These are phyloP conservation scores for Cercospora beticola DNA, from an alignment of 2,329 filamentous ascomycete genomes.

Conservation along the genomic window DNA sequence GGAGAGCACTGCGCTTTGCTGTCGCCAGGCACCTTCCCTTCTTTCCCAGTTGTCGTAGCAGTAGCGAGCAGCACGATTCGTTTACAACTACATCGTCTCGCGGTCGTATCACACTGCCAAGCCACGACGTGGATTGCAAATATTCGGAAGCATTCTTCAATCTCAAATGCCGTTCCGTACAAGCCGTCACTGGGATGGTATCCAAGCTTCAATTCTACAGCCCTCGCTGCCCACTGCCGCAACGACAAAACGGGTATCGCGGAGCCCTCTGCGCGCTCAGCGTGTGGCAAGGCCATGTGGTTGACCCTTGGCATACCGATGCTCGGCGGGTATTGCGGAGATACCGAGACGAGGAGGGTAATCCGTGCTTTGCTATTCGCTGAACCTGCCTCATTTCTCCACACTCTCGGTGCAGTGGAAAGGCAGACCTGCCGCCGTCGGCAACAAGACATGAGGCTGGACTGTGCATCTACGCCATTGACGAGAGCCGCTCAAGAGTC, in stretches of 20 bases:
- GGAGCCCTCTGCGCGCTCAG: background rate
- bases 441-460: constrained; percentile 14
- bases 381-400: constrained; percentile 8
- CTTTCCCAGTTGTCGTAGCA: background rate
- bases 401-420: constrained; percentile 16
- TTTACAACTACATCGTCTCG: background rate
- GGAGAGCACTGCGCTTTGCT: background rate
- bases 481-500: constrained; percentile 2
- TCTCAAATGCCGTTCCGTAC: background rate
- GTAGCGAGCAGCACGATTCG: background rate
- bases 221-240: background rate
- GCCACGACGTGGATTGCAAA: background rate
- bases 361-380: constrained; percentile 5
- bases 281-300: background rate
- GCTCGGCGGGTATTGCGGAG: constrained; percentile 16
- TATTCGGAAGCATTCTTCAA: background rate
- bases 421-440: constrained; percentile 13
- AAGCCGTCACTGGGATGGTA: background rate
- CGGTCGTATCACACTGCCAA: background rate
- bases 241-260: constrained; percentile 3
- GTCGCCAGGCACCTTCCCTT: background rate
- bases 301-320: background rate
- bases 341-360: background rate
- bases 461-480: constrained; percentile 7
- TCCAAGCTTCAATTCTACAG: background rate